Conservation (phyloP, 2,329 filamentous ascomycete genomes). For the Hymenoscyphus fraxineus region DNA sequence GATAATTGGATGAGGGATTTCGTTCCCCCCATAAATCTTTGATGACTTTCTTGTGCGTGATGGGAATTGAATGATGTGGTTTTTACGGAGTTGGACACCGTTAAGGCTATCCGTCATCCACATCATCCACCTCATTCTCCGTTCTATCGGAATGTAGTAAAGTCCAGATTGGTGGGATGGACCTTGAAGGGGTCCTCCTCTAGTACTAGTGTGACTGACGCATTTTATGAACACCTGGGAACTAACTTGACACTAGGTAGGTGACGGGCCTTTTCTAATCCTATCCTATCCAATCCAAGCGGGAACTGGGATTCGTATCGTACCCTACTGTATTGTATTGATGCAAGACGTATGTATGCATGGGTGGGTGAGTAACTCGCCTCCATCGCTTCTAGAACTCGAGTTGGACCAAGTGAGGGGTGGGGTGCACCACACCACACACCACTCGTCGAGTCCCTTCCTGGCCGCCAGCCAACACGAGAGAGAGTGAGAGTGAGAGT, state of each 20-base stretch:
- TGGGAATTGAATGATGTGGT: conserved; percentile 6
- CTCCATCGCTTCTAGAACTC: not conserved
- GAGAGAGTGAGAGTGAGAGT: too few relatives aligned
- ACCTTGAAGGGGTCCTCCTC: not conserved
- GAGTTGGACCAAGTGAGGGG: conserved; percentile 11
- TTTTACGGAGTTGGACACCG: not conserved
- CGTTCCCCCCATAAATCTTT: not conserved
- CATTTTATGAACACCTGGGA: not conserved
- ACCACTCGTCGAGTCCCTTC: not conserved
- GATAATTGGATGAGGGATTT: not conserved
- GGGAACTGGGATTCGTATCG: not conserved
- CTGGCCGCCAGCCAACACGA: too few relatives aligned
- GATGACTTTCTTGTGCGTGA: conserved; percentile 3
- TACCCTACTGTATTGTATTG: too few relatives aligned
- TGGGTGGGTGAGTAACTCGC: too few relatives aligned
- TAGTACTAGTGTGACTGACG: not conserved
- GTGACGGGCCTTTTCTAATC: too few relatives aligned
- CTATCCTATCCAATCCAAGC: not conserved
- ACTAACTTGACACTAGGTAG: too few relatives aligned
- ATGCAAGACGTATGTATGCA: not conserved
- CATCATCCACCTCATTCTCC: not conserved
- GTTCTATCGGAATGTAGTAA: not conserved
- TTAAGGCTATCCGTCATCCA: not conserved
- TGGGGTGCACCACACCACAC: too few relatives aligned
- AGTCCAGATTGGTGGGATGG: not conserved